Conservation (phyloP, 2,329 filamentous ascomycete species). For the Kalmusia sp. region DNA sequence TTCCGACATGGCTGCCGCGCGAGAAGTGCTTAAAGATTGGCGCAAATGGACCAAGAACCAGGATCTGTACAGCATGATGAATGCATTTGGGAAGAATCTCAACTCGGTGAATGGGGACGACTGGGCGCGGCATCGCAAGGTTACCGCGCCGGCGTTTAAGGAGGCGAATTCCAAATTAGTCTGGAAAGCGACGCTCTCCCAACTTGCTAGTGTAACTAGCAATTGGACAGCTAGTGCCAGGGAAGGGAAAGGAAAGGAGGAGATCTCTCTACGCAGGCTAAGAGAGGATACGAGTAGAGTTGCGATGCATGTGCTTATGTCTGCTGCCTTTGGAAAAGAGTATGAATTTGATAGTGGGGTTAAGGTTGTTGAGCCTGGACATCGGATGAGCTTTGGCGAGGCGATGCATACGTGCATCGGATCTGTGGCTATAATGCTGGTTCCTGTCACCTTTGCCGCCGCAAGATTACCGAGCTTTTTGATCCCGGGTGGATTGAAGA, state of each 20-base stretch:
- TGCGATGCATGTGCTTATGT: constrained; percentile 1
- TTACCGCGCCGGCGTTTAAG: neutral
- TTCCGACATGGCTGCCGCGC: neutral
- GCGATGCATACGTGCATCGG: constrained; percentile 2
- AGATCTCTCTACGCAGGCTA: neutral
- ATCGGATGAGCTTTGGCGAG: neutral
- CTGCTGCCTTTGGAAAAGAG: neutral
- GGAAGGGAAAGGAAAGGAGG: no score
- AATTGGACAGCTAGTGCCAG: neutral
- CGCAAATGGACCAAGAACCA: neutral
- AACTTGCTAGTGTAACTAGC: neutral
- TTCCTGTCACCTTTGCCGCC: neutral
- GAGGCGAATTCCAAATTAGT: neutral
- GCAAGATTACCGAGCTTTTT: neutral
- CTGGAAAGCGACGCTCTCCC: neutral
- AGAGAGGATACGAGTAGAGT: neutral
- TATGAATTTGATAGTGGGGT: neutral
- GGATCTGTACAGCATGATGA: neutral
- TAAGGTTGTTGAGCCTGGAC: neutral
- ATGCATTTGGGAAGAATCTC: neutral
- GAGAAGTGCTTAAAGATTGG: neutral
- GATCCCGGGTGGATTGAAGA: neutral
- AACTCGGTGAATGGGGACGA: neutral
- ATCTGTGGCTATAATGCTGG: neutral
- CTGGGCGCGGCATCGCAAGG: neutral